These are phyloP conservation scores for Lecanicillium sp. DNA, from an alignment of 2,329 filamentous ascomycete genomes.

Conservation along the genomic window DNA sequence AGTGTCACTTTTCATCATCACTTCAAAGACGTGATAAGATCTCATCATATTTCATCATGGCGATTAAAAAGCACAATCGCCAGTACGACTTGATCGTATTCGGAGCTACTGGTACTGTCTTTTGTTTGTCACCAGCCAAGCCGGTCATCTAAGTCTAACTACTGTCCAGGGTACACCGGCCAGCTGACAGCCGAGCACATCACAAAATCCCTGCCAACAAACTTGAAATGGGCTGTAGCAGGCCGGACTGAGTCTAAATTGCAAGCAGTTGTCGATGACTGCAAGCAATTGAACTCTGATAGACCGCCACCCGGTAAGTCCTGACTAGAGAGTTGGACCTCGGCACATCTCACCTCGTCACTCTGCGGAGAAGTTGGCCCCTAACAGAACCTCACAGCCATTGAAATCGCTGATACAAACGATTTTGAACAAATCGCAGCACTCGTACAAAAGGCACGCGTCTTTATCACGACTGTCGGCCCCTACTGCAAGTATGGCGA, in stretches of 20 bases:
- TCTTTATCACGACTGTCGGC: slow-evolving; percentile 51
- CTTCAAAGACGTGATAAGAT: too few species aligned
- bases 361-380: not conserved
- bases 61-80: slow-evolving; percentile 40
- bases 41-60: slow-evolving; percentile 24
- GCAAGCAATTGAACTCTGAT: slow-evolving; percentile 60
- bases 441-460: slow-evolving; percentile 46
- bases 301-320: slow-evolving; percentile 58
- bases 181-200: slow-evolving; percentile 70
- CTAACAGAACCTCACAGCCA: slow-evolving; percentile 22
- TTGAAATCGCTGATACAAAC: slow-evolving; percentile 44
- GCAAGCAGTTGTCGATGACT: slow-evolving; percentile 55
- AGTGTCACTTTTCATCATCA: not conserved
- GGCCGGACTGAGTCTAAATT: slow-evolving; percentile 76
- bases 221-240: slow-evolving; percentile 80
- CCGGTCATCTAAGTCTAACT: slow-evolving; percentile 2
- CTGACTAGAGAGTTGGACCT: not conserved
- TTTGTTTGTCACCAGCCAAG: not conserved
- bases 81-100: slow-evolving; percentile 51
- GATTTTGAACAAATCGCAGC: slow-evolving; percentile 34
- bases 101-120: slow-evolving; percentile 45
- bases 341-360: not conserved
- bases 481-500: slow-evolving; percentile 51
- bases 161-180: slow-evolving; percentile 68
- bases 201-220: slow-evolving; percentile 58